Evolutionary conservation across 768 basidiomycete species (phyloP), one percentile per base, ranked within the genome.

Genomic region (Termitomyces heimii): DNA sequence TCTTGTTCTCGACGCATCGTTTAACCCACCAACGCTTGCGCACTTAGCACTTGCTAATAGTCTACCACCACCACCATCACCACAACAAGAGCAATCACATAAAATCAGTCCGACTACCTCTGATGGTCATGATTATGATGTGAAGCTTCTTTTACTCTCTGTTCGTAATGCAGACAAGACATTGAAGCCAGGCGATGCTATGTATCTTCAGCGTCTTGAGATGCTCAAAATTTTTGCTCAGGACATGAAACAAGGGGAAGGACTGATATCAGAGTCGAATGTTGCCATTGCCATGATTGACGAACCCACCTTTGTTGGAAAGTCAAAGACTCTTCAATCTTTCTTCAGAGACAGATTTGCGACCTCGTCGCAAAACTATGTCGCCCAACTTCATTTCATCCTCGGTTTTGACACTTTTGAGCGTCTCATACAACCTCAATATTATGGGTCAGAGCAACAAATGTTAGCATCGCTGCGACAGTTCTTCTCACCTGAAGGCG

Each of bases 11-110:
- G 95, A 97, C 64, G 88, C 93, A 1, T 94, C 92, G 1, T 98
- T 92, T 74, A 96, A 98, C 65, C 94, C 94, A 3, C 95, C 95
- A 1, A 94, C 92, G 3, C 68, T 80, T 24, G 92, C 94, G 0
- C 94, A 98, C 69, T 77, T 88, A 53, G 86, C 88, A 2, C 83
- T 98, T 47, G 84, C 84, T 28, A 82, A 80, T 57, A 71, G 79
- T 54, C 63, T 66, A 1, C 55, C 22, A n/a, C 62, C 68, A 1
- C 52, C 14, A 20, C 39, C 9, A 20, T 9, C 39, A 9, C 18
- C 8, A n/a, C n/a, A n/a, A 20, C n/a, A 20, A 40, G n/a, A n/a
- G n/a, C n/a, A n/a, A 40, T 4, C n/a, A n/a, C 63, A 43, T 32
- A 58, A 47, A 16, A 13, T n/a, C 9, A 45, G 44, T 5, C 5